Base-by-base conservation (phyloP, 2,329 filamentous ascomycete genomes). In the Lasiodiplodia citricola region DNA sequence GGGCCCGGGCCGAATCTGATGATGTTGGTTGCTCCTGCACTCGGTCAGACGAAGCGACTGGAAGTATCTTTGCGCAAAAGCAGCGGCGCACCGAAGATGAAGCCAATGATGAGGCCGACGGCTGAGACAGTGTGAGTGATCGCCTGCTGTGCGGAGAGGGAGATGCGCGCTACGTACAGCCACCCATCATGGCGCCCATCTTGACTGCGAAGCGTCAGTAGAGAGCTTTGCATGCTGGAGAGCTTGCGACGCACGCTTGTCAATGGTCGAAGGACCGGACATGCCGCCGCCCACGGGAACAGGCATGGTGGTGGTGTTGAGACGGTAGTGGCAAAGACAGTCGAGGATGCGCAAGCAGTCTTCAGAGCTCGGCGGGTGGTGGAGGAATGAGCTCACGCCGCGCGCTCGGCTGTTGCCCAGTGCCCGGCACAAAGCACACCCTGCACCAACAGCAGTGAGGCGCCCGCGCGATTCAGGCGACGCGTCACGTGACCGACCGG, bases 131-230 rank as follows among this genome's bases (percentile, higher is more conserved):
- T 23, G 41, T 5, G 56, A 44, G 41, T 69, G 18, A 67, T 66
- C 31, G 68, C 21, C 72, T 84, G 66, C 21, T 56, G 47, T 66
- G 64, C 51, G 52, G 69, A 71, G 50, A 47, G 52, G 70, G 44
- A 68, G 55, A 38, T 51, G 14, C 7, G 31, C 35, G 55, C 56
- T 56, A 88, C 94, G 76, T 92, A 98, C 95, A 96, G 80, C 94
- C 93, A 75, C 96, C 96, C 94, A 98, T 98, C 91, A 99, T 91
- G 71, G 92, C 94, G 75, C 96, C 96, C 94, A 98, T 97, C 86
- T 97, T 97, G 81, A 94, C 94, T 97, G 79, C 75, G 72, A 60
- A 68, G 51, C 47, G 70, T 80, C 83, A 77, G 78, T 73, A 51
- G 62, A 72, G 66, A 78, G 73, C 68, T 66, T 68, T 67, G 76